Evolutionary conservation across 129 eudicot species (phyloP).

Genomic region (Ambrosia artemisiifolia): DNA sequence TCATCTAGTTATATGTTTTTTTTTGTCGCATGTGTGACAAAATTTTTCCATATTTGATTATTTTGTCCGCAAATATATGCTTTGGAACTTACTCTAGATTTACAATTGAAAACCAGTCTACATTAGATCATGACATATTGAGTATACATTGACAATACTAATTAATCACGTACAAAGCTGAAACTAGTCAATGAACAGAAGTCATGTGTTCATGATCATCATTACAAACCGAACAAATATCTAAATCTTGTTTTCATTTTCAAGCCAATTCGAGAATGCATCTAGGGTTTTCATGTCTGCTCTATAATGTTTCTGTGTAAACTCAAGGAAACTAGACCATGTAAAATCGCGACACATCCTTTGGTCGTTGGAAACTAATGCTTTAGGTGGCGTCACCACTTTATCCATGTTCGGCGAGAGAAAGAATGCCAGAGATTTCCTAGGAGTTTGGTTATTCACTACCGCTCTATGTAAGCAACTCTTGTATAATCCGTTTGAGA

Average conservation of each 20-base stretch:
- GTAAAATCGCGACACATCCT: constrained; percentile 80
- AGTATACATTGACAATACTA: background rate
- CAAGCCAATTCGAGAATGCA: constrained; percentile 71
- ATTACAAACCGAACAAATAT: background rate
- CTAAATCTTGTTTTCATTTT: constrained; percentile 9
- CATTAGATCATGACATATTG: background rate
- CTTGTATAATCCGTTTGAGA: constrained; percentile 87
- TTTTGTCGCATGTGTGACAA: background rate
- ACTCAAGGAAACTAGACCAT: constrained; percentile 73
- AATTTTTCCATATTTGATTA: background rate
- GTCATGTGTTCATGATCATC: background rate
- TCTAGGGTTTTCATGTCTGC: constrained; percentile 82
- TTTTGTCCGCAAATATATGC: too few relatives aligned
- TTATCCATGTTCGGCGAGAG: constrained; percentile 68
- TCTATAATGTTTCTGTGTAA: constrained; percentile 83
- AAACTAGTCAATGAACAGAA: constrained; percentile 2
- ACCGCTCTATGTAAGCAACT: constrained; percentile 95
- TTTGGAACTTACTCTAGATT: background rate
- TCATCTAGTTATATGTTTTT: background rate
- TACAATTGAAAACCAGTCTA: background rate
- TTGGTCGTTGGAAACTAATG: constrained; percentile 32
- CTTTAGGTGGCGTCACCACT: constrained; percentile 62
- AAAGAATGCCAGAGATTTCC: constrained; percentile 83
- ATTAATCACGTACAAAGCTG: background rate
- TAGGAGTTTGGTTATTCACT: constrained; percentile 55